These are phyloP conservation scores for Neocatenulostroma microsporum DNA, from an alignment of 2,329 filamentous ascomycete species.

Conservation along the genomic window DNA sequence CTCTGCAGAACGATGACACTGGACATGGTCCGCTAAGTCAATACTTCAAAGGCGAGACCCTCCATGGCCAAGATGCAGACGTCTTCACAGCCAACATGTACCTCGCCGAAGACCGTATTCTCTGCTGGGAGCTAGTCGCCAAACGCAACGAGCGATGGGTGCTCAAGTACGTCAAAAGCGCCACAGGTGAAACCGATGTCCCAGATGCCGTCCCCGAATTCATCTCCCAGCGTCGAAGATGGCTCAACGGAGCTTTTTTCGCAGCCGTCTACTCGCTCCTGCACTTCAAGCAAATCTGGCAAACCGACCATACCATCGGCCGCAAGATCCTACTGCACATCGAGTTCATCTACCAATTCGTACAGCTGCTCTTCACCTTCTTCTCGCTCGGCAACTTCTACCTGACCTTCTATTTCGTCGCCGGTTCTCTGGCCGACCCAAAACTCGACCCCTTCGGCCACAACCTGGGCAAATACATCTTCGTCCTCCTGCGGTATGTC, in stretches of 20 bases:
- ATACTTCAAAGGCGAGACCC: conserved; percentile 97
- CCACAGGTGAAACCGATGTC: conserved; percentile 95
- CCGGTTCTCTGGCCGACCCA: conserved; percentile 74
- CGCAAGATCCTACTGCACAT: conserved; percentile 89
- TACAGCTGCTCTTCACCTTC: conserved; percentile 90
- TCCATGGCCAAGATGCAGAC: conserved; percentile 92
- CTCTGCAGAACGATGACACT: conserved; percentile 90
- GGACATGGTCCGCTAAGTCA: conserved; percentile 92
- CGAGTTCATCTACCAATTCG: conserved; percentile 90
- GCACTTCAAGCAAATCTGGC: conserved; percentile 88
- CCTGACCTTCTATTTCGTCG: conserved; percentile 96
- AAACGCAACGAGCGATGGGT: conserved; percentile 95
- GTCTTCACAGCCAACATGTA: conserved; percentile 98
- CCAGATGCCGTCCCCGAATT: conserved; percentile 93
- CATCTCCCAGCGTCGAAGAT: conserved; percentile 89
- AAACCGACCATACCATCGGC: conserved; percentile 79
- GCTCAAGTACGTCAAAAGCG: conserved; percentile 93
- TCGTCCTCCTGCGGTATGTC: conserved; percentile 74
- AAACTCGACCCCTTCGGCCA: conserved; percentile 86
- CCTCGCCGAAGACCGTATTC: conserved; percentile 77
- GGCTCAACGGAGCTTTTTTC: conserved; percentile 98
- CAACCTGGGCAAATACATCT: conserved; percentile 74
- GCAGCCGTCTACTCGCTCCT: conserved; percentile 95
- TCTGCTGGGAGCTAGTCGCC: conserved; percentile 92
- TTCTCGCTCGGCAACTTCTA: conserved; percentile 98